A percentile compares a stretch with the other conserved stretches of the same genome.
Evolutionary conservation across 1,284 basidiomycete genomes (phyloP).

Genomic region (Tilletia caries): DNA sequence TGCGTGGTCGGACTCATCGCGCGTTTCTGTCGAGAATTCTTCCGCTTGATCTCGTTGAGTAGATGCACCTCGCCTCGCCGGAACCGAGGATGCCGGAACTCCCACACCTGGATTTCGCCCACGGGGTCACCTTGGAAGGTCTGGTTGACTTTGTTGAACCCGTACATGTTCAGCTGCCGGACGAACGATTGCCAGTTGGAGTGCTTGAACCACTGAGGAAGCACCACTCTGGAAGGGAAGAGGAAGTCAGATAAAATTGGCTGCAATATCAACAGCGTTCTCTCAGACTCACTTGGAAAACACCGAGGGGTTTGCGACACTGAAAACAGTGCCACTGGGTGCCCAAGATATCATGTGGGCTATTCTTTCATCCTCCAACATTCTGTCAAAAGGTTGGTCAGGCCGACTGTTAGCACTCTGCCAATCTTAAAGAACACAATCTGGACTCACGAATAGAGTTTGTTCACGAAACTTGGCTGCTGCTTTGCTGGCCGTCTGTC

Average conservation of each 20-base stretch:
- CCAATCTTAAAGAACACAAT: neutral
- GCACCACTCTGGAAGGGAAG: conserved; percentile 23
- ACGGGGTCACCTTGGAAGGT: conserved; percentile 40
- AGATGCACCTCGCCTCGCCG: conserved; percentile 40
- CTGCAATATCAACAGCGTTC: neutral
- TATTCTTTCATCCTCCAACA: conserved; percentile 46
- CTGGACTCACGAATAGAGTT: conserved; percentile 34
- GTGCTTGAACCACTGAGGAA: conserved; percentile 51
- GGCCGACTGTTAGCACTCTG: neutral
- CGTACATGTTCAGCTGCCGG: conserved; percentile 47
- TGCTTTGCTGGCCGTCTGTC: conserved; percentile 27
- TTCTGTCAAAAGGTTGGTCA: conserved; percentile 16
- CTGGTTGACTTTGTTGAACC: conserved; percentile 50
- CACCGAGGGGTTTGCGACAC: conserved; percentile 44
- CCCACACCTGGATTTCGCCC: conserved; percentile 47
- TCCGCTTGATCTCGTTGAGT: conserved; percentile 45
- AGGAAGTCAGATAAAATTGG: neutral
- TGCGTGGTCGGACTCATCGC: conserved; percentile 1
- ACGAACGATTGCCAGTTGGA: conserved; percentile 51
- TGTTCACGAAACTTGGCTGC: conserved; percentile 44
- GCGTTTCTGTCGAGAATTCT: conserved; percentile 38
- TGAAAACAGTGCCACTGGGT: conserved; percentile 37
- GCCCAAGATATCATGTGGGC: conserved; percentile 43
- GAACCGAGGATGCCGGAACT: conserved; percentile 44
- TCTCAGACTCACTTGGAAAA: conserved; percentile 26